A percentile compares a stretch with the other conserved stretches of the same genome.
Conservation (phyloP, 139 green algal species). For the Chlorella ohadii region DNA sequence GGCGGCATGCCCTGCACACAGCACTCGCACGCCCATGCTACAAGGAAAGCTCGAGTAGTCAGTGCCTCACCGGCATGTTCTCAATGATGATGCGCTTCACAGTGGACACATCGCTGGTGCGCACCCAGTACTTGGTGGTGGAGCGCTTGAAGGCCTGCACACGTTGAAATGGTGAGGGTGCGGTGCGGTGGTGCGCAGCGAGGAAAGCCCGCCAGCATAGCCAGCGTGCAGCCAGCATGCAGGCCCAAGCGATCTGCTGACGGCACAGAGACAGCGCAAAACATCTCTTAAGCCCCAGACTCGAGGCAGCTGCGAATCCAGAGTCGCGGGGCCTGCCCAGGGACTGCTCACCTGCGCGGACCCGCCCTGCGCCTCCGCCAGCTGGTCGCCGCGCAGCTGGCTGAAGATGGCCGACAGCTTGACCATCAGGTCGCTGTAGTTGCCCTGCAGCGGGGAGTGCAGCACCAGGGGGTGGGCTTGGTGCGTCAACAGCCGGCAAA, state of each 20-base stretch:
- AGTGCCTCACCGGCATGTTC: slow-evolving; percentile 91
- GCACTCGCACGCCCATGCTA: too few relatives aligned
- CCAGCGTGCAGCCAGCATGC: slow-evolving; percentile 91
- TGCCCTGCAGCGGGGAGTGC: slow-evolving; percentile 58
- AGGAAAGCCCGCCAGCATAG: too few relatives aligned
- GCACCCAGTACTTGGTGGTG: slow-evolving; percentile 98
- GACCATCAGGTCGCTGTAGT: slow-evolving; percentile 92
- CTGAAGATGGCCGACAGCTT: slow-evolving; percentile 84
- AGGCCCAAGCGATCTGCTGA: too few relatives aligned
- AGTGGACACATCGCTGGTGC: slow-evolving; percentile 84
- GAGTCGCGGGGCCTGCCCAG: too few relatives aligned
- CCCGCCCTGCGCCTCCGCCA: slow-evolving; percentile 45
- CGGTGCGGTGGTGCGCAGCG: too few relatives aligned
- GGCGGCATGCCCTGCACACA: slow-evolving; percentile 12
- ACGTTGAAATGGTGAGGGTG: too few relatives aligned
- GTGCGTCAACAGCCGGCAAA: too few relatives aligned
- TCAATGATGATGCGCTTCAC: slow-evolving; percentile 94
- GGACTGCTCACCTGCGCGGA: slow-evolving; percentile 43
- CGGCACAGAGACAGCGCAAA: too few relatives aligned
- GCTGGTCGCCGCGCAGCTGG: slow-evolving; percentile 81
- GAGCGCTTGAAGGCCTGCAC: slow-evolving; percentile 88
- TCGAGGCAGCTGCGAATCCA: too few relatives aligned
- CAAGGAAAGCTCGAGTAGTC: too few relatives aligned
- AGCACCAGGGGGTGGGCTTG: too few relatives aligned
- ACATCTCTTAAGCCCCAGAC: too few relatives aligned